A percentile compares a stretch with the other conserved stretches of the same genome.
phyloP scores from a whole-genome alignment of 1,284 basidiomycete genomes.

The Takashimella tepidaria region DNA sequence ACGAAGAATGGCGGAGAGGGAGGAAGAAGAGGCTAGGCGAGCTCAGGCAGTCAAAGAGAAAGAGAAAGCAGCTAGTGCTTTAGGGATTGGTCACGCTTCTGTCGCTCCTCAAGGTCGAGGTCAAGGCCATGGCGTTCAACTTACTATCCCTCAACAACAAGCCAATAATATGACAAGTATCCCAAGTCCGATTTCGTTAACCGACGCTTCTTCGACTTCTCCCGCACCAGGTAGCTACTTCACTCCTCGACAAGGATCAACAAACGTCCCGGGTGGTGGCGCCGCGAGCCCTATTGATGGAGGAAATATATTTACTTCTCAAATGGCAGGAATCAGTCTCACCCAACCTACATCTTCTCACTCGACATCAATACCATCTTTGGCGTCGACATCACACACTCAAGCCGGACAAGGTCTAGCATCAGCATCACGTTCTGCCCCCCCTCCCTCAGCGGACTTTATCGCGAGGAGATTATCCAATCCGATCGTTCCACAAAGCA shows the following conservation, averaged over 20 bases:
- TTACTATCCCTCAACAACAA: too few species aligned
- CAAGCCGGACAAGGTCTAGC: background rate
- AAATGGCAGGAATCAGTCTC: background rate
- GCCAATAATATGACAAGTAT: too few species aligned
- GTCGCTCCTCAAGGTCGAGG: too few species aligned
- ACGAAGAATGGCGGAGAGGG: slow-evolving; percentile 54
- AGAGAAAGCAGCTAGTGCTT: slow-evolving; percentile 14
- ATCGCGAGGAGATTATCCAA: slow-evolving; percentile 4
- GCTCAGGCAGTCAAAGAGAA: slow-evolving; percentile 1
- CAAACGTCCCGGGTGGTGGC: background rate
- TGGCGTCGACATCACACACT: too few species aligned
- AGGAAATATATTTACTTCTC: background rate
- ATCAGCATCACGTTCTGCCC: slow-evolving; percentile 8
- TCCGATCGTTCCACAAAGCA: slow-evolving; percentile 5
- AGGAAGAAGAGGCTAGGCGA: slow-evolving; percentile 27
- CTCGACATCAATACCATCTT: too few species aligned
- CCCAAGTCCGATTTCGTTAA: background rate
- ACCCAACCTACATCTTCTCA: background rate
- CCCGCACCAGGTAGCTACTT: background rate
- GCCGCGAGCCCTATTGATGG: background rate
- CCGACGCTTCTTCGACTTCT: background rate
- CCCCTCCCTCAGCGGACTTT: slow-evolving; percentile 4
- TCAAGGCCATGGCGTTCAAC: too few species aligned
- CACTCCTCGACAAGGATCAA: background rate
- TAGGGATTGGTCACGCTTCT: too few species aligned